Base-by-base conservation (phyloP, 805 yeast species). In the Kregervanrija delftensis region DNA sequence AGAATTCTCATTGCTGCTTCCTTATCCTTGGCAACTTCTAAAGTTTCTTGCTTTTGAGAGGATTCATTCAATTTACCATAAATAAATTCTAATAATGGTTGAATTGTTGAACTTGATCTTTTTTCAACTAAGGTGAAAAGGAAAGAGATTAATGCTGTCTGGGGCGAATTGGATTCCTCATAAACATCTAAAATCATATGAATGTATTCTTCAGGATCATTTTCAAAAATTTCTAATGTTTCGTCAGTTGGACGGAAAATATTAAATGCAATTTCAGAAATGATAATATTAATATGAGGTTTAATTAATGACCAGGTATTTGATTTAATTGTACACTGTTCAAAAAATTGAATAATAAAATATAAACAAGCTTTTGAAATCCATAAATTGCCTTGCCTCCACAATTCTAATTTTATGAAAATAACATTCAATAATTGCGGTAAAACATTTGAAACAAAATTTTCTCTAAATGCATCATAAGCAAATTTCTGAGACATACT, bases 131-230 rank as follows among this genome's bases (percentile, higher is more conserved):
- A 62, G 1, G 89, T 81, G 30, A 76, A 76, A 49, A 93, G 66
- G 46, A 93, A 73, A 9, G 81, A 76, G 43, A 84, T 68, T 2
- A 96, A 91, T 1, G 96, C 95, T 39, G 77, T 69, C 59, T 88
- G 95, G 6, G 95, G 86, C 1, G 88, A 73, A 48, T 64, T 69
- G 35, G 67, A 56, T 35, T 72, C 79, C 43, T 84, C 93, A 53
- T 83, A 62, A 37, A 79, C 66, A 60, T 82, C 88, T 55, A 88
- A 71, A 37, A 79, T 78, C 53, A 83, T 73, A 63, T 86, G 90
- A 50, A 93, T 85, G 60, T 89, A 93, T 60, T 91, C 97, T 41
- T 78, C 84, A 8, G 98, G 98, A 58, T 91, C 97, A 49, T 76
- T 78, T 49, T 89, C 95, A 65, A 86, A 91, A 16, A 78, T 64